A percentile compares a stretch with the other conserved stretches of the same genome.
phyloP scores from a whole-genome alignment of 495 filamentous ascomycete species.

The Amniculicola lignicola region DNA sequence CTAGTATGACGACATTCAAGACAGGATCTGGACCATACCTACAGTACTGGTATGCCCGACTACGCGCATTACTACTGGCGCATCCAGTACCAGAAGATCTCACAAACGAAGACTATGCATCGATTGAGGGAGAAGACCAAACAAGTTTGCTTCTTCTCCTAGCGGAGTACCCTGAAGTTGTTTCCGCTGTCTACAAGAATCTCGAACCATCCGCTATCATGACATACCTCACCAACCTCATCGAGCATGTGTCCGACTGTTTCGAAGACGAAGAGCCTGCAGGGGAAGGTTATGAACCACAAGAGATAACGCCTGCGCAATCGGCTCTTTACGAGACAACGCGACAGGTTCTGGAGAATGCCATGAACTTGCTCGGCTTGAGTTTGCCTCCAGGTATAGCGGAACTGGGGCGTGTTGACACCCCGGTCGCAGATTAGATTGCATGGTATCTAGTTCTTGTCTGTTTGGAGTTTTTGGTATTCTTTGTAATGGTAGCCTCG shows the following conservation, averaged over 20 bases:
- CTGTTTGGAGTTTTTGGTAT: background rate
- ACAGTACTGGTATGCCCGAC: constrained; percentile 65
- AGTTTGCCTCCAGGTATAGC: constrained; percentile 58
- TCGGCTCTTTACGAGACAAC: constrained; percentile 79
- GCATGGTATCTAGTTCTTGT: background rate
- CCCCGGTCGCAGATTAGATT: constrained; percentile 7
- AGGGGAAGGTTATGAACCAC: background rate
- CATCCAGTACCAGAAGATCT: constrained; percentile 49
- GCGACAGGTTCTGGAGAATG: constrained; percentile 73
- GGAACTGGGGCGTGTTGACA: constrained; percentile 11
- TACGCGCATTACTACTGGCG: constrained; percentile 54
- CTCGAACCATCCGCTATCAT: constrained; percentile 66
- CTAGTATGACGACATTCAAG: constrained; percentile 66
- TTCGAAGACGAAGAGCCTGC: constrained; percentile 34
- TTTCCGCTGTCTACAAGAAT: constrained; percentile 61
- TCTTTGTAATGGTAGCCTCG: background rate
- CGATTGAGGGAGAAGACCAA: constrained; percentile 57
- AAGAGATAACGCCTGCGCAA: background rate
- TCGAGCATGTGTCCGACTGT: constrained; percentile 70
- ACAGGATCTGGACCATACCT: constrained; percentile 69
- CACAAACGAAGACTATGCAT: constrained; percentile 54
- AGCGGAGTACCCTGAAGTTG: constrained; percentile 62
- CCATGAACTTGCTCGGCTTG: constrained; percentile 78
- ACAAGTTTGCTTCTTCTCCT: constrained; percentile 59
- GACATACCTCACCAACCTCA: constrained; percentile 86